A percentile compares a stretch with the other conserved stretches of the same genome.
Conservation (phyloP, 371 early-diverging fungal species). For the Apophysomyces trapeziformis region DNA sequence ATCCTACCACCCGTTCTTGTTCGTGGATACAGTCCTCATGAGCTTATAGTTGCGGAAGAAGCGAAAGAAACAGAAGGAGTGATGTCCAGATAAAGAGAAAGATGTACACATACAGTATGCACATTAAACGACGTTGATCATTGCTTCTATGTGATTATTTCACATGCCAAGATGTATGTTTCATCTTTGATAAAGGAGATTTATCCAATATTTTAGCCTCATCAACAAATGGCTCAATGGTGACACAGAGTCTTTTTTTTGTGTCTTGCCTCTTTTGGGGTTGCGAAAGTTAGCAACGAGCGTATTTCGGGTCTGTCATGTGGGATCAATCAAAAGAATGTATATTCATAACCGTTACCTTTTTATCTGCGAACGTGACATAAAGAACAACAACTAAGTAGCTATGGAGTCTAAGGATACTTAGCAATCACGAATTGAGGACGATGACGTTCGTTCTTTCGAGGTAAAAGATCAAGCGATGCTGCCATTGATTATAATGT, state of each 20-base stretch:
- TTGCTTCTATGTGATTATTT: conserved; percentile 6
- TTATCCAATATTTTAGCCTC: background rate
- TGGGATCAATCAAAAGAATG: background rate
- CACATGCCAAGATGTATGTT: conserved; percentile 1
- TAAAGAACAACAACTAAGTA: no score
- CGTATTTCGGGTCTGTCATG: background rate
- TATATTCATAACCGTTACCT: no score
- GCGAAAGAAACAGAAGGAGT: background rate
- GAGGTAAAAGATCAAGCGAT: no score
- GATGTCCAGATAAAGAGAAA: background rate
- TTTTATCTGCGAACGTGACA: no score
- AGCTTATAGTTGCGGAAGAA: background rate
- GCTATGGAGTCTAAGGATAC: no score
- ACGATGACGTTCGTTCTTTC: background rate
- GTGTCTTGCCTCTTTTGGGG: background rate
- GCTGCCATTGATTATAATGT: no score
- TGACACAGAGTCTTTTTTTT: no score
- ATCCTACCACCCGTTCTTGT: background rate
- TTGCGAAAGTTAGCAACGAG: background rate
- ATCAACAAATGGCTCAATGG: background rate
- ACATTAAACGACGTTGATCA: background rate
- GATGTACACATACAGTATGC: background rate
- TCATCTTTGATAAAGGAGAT: background rate
- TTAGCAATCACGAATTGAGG: no score
- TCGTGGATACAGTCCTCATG: background rate